Evolutionary conservation across 2,329 filamentous ascomycete genomes (phyloP), one percentile per base, ranked within the genome.

Genomic region (Neofusicoccum ribis): DNA sequence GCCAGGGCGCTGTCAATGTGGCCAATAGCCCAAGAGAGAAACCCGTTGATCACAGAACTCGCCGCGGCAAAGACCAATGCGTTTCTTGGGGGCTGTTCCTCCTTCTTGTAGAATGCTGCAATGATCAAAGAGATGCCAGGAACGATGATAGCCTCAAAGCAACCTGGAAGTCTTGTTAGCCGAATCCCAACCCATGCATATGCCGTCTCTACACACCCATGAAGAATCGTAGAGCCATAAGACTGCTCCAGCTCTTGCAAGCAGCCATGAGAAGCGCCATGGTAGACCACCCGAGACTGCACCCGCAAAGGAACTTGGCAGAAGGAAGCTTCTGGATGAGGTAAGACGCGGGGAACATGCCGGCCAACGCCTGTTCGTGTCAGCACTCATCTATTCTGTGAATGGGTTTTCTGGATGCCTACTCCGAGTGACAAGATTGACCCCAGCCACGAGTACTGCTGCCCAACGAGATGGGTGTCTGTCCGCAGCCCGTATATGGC

Each of bases 371-470:
- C 59, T 62, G n/a, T 9, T 5, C 14, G 6, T 5, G 15, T 62
- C 37, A 62, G n/a, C 12, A 12, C 20, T 15, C 20, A 2, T 12
- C 9, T 7, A 11, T 15, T 11, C 31, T 11, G 15, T 43, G 7
- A 3, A 27, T 39, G 1, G 3, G 14, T 14, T 9, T 7, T 7
- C 6, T 12, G 17, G 3, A 2, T 14, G 15, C 59, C 51, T 51
- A 62, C 59, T n/a, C 56, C 52, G 6, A 61, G 41, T 68, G 85
- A 89, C 9, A 89, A 76, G 59, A 88, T 83, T 1, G 85, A 87
- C 0, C 85, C 84, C 0, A 89, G 82, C 86, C 86, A 88, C 1
- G 86, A 88, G 72, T 82, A 79, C 63, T 85, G 77, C 36, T 79
- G 72, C 14, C 79, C 82, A n/a, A 77, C 73, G 9, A 85, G 77